Base-by-base conservation (phyloP, 805 yeast species). In the Ogataea ganodermae region DNA sequence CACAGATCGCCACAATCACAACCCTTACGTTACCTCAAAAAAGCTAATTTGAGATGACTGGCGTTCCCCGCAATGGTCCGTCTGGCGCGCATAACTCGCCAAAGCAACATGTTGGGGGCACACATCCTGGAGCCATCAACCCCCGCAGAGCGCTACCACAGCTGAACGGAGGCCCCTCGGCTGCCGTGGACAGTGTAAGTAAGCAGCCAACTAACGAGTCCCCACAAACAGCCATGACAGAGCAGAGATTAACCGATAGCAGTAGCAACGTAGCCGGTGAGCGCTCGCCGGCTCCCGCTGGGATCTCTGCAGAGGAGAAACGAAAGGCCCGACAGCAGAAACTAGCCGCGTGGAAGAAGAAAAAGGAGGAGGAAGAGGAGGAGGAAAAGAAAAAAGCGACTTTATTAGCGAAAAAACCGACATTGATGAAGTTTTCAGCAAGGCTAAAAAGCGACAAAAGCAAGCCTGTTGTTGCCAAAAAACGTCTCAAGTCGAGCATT, bases 261-360 rank as follows among this genome's bases (percentile, higher is more conserved):
- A 27, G 31, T 37, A 32, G 33, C 37, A 37, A 21, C n/a, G 35
- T 9, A 23, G 18, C 10, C 16, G 45, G n/a, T 35, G 36, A 33
- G 22, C 36, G 23, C 36, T 20, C 23, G 14, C 28, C 40, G 30
- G 7, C 22, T 12, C 18, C 42, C 4, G 18, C 24, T 8, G 31
- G 16, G n/a, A 31, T 26, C 5, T 38, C 42, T 42, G 53, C 49
- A 38, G 75, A 69, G 50, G 70, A 68, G 45, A 67, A 66, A 48
- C 60, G 62, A 26, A 60, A 65, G 45, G 63, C 65, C 44, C 71
- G 89, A 44, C 76, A 76, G 50, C 81, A 78, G 50, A 76, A 74
- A 54, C 59, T 83, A 41, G 79, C 79, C 5, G 75, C 75, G 37
- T 84, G 89, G 89, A 81, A 79, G 56, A 70, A 68, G 55, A 79